Conservation (phyloP, 1,139 yeast species). For the Suhomyces chickasaworum region DNA sequence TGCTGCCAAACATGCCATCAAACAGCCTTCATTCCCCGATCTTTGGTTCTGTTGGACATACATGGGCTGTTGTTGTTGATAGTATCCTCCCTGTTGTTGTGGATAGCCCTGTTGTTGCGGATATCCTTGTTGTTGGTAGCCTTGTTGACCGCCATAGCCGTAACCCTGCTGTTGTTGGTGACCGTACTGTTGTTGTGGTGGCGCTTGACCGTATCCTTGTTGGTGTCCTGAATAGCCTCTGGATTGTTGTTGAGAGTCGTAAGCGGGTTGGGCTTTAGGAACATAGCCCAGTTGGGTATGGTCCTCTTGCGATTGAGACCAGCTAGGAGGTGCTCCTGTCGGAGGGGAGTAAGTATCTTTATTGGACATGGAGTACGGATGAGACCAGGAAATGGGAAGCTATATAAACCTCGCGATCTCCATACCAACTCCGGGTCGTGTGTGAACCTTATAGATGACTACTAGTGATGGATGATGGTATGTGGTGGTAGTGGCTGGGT, state of each 20-base stretch:
- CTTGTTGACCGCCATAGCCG: slow-evolving; percentile 24
- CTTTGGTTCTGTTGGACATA: slow-evolving; percentile 62
- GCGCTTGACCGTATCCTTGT: slow-evolving; percentile 31
- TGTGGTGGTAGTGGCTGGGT: background rate
- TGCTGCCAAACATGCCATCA: slow-evolving; percentile 72
- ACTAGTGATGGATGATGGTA: no score
- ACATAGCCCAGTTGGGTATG: slow-evolving; percentile 23
- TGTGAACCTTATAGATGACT: background rate
- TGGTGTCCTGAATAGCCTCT: slow-evolving; percentile 38
- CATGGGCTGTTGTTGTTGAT: slow-evolving; percentile 60
- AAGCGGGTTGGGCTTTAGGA: slow-evolving; percentile 43
- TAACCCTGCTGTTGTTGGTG: slow-evolving; percentile 26
- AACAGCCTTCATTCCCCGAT: slow-evolving; percentile 47
- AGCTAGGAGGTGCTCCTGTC: slow-evolving; percentile 51
- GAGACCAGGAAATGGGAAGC: background rate
- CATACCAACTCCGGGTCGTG: background rate
- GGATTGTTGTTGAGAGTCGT: slow-evolving; percentile 31
- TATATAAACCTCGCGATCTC: background rate
- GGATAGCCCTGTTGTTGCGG: slow-evolving; percentile 31
- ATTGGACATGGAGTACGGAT: slow-evolving; percentile 6
- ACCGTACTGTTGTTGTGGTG: slow-evolving; percentile 14
- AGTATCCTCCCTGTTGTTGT: slow-evolving; percentile 23
- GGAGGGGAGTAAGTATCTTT: slow-evolving; percentile 36
- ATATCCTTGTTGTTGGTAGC: slow-evolving; percentile 7
- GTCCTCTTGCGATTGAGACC: slow-evolving; percentile 27